Percentiles rank a stretch among this genome's conserved stretches.
Evolutionary conservation across 2,329 filamentous ascomycete genomes (phyloP).

Genomic region (Colletotrichum spinosum): DNA sequence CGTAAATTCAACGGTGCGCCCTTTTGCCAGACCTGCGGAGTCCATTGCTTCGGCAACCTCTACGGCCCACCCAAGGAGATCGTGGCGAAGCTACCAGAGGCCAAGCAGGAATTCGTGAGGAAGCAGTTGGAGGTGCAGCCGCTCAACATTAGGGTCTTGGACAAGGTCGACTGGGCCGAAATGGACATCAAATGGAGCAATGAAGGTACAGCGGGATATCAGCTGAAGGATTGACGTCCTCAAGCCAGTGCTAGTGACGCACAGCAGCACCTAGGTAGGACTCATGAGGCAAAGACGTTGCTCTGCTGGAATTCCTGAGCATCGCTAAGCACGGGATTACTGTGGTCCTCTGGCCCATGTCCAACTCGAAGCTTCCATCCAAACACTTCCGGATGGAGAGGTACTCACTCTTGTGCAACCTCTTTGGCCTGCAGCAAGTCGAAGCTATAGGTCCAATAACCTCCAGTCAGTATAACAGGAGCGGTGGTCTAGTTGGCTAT

Average conservation of each 20-base stretch:
- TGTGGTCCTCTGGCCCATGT: too few species aligned
- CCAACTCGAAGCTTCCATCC: too few species aligned
- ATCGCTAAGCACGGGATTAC: not conserved
- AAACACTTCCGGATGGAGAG: too few species aligned
- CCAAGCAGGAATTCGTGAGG: slow-evolving; percentile 40
- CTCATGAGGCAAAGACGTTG: too few species aligned
- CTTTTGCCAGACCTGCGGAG: slow-evolving; percentile 46
- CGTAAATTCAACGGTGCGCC: slow-evolving; percentile 38
- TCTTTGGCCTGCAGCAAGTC: too few species aligned
- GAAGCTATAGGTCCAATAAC: too few species aligned
- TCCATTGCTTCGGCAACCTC: slow-evolving; percentile 43
- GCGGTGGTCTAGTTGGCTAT: too few species aligned
- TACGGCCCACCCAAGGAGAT: slow-evolving; percentile 45
- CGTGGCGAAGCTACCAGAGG: slow-evolving; percentile 43
- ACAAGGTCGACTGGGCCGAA: slow-evolving; percentile 19
- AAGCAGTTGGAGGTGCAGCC: slow-evolving; percentile 36
- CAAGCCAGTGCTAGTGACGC: not conserved
- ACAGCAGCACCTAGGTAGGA: too few species aligned
- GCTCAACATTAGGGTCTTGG: slow-evolving; percentile 27
- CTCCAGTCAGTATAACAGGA: too few species aligned
- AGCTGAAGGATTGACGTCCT: not conserved
- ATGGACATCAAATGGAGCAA: slow-evolving; percentile 19
- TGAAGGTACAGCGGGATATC: slow-evolving; percentile 24
- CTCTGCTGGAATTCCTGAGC: not conserved
- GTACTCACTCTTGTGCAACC: too few species aligned